A percentile compares a stretch with the other conserved stretches of the same genome.
Conservation (phyloP, 495 filamentous ascomycete genomes). For the Penicillium herquei region DNA sequence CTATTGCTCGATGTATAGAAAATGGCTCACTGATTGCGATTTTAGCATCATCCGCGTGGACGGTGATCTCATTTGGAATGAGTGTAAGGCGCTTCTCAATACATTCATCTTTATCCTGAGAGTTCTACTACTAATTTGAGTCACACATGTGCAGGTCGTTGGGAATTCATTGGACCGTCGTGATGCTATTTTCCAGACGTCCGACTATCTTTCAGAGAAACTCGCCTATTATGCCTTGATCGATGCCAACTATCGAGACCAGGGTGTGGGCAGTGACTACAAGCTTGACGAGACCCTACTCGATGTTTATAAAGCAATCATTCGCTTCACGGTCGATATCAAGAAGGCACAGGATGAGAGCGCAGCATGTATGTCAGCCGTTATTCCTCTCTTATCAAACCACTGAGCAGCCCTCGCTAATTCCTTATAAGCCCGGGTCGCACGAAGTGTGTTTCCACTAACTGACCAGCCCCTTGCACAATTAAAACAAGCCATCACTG, state of each 20-base stretch:
- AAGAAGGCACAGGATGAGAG: conserved; percentile 1
- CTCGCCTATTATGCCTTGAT: conserved; percentile 4
- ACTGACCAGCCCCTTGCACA: no score
- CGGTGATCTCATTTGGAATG: conserved; percentile 11
- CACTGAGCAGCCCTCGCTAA: not conserved
- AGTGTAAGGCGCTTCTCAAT: not conserved
- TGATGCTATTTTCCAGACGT: conserved; percentile 9
- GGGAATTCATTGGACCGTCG: conserved; percentile 8
- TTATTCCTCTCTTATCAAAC: not conserved
- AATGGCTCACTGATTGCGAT: not conserved
- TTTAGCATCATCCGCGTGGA: conserved; percentile 14
- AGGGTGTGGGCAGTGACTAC: not conserved
- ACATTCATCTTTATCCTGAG: not conserved
- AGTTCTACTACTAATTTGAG: not conserved
- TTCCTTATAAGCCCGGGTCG: not conserved
- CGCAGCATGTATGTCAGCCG: not conserved
- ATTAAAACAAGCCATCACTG: no score
- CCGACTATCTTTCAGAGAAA: not conserved
- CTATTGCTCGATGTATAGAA: not conserved
- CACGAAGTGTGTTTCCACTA: no score
- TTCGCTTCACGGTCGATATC: conserved; percentile 1
- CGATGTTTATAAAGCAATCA: conserved; percentile 1
- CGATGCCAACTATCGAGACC: not conserved
- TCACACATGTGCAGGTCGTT: no score
- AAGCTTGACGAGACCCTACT: not conserved